A percentile compares a stretch with the other conserved stretches of the same genome.
phyloP scores from a whole-genome alignment of 139 green algal genomes.

The Chlorella sp. region DNA sequence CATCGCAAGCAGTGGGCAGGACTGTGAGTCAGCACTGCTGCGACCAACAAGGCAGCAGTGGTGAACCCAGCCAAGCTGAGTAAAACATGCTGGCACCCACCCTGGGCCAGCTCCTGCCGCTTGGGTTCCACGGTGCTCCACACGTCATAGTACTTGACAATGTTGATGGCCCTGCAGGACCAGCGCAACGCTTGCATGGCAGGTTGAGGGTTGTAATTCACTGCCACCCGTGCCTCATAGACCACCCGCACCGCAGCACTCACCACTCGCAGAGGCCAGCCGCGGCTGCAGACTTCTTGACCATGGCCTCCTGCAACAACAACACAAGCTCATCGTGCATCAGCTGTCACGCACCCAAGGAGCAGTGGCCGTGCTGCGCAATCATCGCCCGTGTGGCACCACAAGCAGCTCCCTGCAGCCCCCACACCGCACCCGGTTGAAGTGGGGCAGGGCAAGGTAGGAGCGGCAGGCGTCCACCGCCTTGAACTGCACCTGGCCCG shows the following conservation, averaged over 20 bases:
- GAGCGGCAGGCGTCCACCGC: conserved; percentile 79
- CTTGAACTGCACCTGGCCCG: conserved; percentile 78
- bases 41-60: no score
- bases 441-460: conserved; percentile 88
- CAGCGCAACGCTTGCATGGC: no score
- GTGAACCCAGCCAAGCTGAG: no score
- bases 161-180: conserved; percentile 77
- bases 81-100: background rate
- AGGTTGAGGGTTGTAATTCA: no score
- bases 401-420: background rate
- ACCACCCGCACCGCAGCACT: no score
- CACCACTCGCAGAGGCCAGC: conserved; percentile 87
- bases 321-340: no score
- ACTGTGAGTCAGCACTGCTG: no score
- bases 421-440: conserved; percentile 69
- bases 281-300: conserved; percentile 88
- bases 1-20: no score
- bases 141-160: conserved; percentile 92
- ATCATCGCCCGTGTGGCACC: no score
- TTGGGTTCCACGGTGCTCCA: conserved; percentile 83
- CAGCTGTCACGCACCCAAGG: no score
- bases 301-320: conserved; percentile 72
- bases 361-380: no score
- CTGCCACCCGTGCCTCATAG: no score
- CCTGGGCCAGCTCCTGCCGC: conserved; percentile 76